Percentiles rank a stretch among this genome's conserved stretches.
Conservation (phyloP, 129 eudicot genomes). For the Helianthus tuberosus region DNA sequence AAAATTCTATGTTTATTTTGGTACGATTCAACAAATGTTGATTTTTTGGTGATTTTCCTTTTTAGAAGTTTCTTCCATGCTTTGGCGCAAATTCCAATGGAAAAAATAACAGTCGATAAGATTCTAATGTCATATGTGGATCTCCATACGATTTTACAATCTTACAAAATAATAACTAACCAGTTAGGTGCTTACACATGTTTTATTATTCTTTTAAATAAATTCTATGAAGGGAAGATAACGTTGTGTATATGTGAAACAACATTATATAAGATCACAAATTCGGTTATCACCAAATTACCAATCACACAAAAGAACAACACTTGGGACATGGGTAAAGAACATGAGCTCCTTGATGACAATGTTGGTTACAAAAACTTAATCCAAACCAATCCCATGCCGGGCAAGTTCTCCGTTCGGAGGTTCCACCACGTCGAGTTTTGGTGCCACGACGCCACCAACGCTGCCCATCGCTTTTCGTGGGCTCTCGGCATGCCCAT, state of each 20-base stretch:
- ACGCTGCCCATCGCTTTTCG: conserved; percentile 67
- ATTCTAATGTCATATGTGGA: not conserved
- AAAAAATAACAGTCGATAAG: not conserved
- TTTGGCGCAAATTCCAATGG: too few relatives aligned
- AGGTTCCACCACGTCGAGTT: conserved; percentile 95
- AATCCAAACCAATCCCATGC: conserved; percentile 22
- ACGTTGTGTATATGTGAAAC: too few relatives aligned
- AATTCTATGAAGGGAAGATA: too few relatives aligned
- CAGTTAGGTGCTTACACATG: not conserved
- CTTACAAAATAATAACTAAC: not conserved
- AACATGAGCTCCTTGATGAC: not conserved
- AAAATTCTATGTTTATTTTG: too few relatives aligned
- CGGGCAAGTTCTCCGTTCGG: conserved; percentile 57
- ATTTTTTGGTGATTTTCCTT: too few relatives aligned
- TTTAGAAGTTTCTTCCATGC: too few relatives aligned
- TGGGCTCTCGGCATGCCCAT: conserved; percentile 90
- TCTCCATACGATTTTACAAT: not conserved
- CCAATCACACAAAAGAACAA: not conserved
- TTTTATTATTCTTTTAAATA: not conserved
- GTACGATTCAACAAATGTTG: too few relatives aligned
- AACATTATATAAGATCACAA: too few relatives aligned
- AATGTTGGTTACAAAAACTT: not conserved
- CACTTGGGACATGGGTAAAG: not conserved
- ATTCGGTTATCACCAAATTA: too few relatives aligned
- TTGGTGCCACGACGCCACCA: conserved; percentile 91